These are phyloP conservation scores for Vitis amurensis DNA, from an alignment of 164 flowering plant species.

Conservation along the genomic window DNA sequence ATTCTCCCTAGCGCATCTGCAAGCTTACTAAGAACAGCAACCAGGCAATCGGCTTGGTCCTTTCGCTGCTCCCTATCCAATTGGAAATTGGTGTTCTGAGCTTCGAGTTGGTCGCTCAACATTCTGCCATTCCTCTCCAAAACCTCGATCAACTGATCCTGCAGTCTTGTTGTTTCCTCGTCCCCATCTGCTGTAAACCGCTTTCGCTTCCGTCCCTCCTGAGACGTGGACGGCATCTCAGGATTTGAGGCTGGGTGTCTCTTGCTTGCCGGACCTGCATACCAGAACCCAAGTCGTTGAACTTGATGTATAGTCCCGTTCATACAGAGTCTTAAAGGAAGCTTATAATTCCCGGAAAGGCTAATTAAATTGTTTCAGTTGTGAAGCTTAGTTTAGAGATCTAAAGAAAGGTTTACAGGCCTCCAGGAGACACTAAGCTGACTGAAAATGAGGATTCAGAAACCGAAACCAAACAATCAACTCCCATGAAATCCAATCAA, in stretches of 20 bases:
- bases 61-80: slow-evolving; percentile 73
- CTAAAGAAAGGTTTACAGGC: no score
- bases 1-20: slow-evolving; percentile 83
- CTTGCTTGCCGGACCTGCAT: slow-evolving; percentile 44
- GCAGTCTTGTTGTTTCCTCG: slow-evolving; percentile 29
- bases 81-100: slow-evolving; percentile 56
- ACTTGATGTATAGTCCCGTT: no score
- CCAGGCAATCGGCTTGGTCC: slow-evolving; percentile 51
- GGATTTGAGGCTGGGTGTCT: slow-evolving; percentile 37
- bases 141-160: slow-evolving; percentile 53
- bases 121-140: slow-evolving; percentile 63
- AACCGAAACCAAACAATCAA: no score
- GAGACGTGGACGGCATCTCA: slow-evolving; percentile 54
- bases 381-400: no score
- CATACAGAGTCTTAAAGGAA: no score
- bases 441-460: no score
- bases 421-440: no score
- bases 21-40: slow-evolving; percentile 69
- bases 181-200: slow-evolving; percentile 41
- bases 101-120: slow-evolving; percentile 66
- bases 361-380: no score
- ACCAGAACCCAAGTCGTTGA: not conserved
- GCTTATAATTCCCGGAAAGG: no score
- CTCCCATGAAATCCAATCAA: no score
- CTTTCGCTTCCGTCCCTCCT: slow-evolving; percentile 62